Conservation (phyloP, 345 rosid genomes). For the Citrus australasica region DNA sequence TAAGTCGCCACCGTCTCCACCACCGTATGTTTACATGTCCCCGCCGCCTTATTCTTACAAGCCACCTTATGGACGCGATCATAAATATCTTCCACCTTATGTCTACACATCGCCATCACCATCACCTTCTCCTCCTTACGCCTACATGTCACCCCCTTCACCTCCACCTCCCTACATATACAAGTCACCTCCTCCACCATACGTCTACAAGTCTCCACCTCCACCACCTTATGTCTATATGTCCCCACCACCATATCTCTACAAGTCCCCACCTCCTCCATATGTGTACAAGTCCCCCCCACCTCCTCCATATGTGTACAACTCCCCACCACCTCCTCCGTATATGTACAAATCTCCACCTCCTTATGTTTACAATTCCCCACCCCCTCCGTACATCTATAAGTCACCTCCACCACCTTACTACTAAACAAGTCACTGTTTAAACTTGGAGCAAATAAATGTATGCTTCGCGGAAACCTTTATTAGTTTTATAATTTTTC, state of each 20-base stretch:
- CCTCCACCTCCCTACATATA: neutral
- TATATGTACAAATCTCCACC: neutral
- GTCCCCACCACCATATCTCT: neutral
- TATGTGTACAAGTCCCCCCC: neutral
- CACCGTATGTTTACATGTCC: neutral
- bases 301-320: neutral
- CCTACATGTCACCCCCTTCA: neutral
- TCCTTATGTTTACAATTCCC: neutral
- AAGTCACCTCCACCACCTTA: neutral
- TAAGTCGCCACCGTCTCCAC: neutral
- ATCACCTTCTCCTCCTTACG: neutral
- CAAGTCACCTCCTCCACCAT: neutral
- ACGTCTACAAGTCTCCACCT: neutral
- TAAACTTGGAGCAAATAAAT: neutral
- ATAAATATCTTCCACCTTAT: neutral
- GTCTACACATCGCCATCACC: neutral
- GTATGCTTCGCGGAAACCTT: neutral
- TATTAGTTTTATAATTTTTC: neutral
- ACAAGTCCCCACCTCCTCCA: neutral
- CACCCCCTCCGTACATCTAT: neutral
- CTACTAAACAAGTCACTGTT: neutral
- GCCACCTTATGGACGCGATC: neutral
- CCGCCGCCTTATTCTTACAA: neutral
- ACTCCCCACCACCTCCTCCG: neutral
- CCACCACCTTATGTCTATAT: neutral